Conservation (phyloP, 805 yeast genomes). For the Ogataea polymorpha region DNA sequence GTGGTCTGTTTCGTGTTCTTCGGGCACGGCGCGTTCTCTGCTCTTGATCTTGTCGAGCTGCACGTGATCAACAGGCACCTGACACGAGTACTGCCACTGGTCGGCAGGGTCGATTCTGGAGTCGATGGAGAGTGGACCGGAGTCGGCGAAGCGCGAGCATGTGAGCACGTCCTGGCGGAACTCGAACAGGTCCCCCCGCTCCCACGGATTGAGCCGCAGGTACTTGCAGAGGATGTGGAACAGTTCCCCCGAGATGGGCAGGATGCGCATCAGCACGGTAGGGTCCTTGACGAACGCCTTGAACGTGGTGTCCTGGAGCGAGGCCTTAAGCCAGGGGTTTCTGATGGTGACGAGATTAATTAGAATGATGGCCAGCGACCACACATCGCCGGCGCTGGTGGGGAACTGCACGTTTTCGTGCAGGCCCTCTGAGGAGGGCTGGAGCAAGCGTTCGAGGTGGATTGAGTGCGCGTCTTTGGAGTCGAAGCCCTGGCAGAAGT, state of each 20-base stretch:
- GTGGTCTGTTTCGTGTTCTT: conserved; percentile 30
- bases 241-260: conserved; percentile 70
- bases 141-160: conserved; percentile 28
- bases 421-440: conserved; percentile 20
- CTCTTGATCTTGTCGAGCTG: conserved; percentile 28
- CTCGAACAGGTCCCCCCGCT: conserved; percentile 39
- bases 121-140: conserved; percentile 35
- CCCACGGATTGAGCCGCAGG: conserved; percentile 46
- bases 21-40: conserved; percentile 27
- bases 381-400: conserved; percentile 75
- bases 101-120: conserved; percentile 28
- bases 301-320: conserved; percentile 63
- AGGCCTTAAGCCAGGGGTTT: conserved; percentile 89
- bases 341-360: conserved; percentile 78
- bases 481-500: conserved; percentile 38
- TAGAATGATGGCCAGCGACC: conserved; percentile 82
- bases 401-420: conserved; percentile 45
- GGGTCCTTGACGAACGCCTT: conserved; percentile 57
- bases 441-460: conserved; percentile 28
- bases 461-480: conserved; percentile 32
- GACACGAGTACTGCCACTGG: conserved; percentile 28
- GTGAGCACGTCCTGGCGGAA: conserved; percentile 38
- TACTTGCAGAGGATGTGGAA: conserved; percentile 47
- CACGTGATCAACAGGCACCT: conserved; percentile 36
- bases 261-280: conserved; percentile 54